Evolutionary conservation across 2,329 filamentous ascomycete species (phyloP).

Genomic region (Penicillium janthinellum): DNA sequence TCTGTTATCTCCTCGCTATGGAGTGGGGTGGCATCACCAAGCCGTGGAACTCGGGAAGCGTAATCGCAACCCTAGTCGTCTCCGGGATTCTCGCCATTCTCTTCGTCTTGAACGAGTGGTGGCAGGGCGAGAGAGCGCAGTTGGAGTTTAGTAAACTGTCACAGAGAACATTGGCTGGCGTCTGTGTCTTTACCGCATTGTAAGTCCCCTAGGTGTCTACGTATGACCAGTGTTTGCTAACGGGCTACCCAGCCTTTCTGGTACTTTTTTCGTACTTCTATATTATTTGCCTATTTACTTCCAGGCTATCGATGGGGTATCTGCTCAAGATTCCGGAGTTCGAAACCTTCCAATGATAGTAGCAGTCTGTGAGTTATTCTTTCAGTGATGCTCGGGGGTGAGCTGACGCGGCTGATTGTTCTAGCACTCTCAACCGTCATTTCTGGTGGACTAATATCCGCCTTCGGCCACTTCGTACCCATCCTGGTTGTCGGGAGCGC

Average conservation of each 20-base stretch:
- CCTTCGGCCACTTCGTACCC: conserved; percentile 17
- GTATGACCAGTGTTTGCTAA: too few relatives aligned
- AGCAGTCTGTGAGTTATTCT: conserved; percentile 14
- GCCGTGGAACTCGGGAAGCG: conserved; percentile 39
- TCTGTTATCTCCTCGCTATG: conserved; percentile 50
- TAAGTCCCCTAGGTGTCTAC: not conserved
- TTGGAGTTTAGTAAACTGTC: conserved; percentile 38
- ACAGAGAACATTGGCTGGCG: conserved; percentile 33
- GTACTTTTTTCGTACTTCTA: conserved; percentile 40
- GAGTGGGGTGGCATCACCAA: conserved; percentile 48
- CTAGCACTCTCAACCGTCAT: conserved; percentile 26
- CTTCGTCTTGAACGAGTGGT: conserved; percentile 42
- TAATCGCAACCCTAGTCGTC: conserved; percentile 52
- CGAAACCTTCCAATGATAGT: conserved; percentile 48
- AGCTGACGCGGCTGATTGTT: not conserved
- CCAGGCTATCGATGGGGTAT: conserved; percentile 40
- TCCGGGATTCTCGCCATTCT: conserved; percentile 40
- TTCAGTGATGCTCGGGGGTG: not conserved
- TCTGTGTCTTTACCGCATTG: not conserved
- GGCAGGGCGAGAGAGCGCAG: conserved; percentile 44
- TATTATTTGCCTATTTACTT: conserved; percentile 55
- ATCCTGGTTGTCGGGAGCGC: too few relatives aligned
- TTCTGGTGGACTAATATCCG: not conserved
- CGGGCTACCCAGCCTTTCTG: conserved; percentile 11
- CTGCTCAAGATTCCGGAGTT: conserved; percentile 42